Evolutionary conservation across 139 green algal species (phyloP).

Genomic region (Coccomyxa sp.): DNA sequence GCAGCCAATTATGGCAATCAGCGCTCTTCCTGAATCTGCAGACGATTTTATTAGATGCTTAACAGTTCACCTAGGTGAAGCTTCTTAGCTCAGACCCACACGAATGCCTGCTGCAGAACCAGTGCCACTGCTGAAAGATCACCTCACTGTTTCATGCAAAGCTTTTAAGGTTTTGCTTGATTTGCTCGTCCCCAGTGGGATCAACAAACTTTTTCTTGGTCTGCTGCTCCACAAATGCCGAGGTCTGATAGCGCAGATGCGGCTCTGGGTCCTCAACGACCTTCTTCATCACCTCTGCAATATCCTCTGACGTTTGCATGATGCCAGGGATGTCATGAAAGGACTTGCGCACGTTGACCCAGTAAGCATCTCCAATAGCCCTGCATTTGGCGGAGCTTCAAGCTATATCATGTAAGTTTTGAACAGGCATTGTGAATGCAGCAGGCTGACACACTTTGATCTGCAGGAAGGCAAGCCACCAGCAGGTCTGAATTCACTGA

Average conservation of each 20-base stretch:
- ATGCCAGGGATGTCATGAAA: neutral
- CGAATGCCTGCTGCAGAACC: too few relatives aligned
- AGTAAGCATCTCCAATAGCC: neutral
- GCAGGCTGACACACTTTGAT: too few relatives aligned
- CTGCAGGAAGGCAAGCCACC: too few relatives aligned
- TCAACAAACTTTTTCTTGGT: neutral
- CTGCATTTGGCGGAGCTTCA: neutral
- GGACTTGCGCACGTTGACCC: too few relatives aligned
- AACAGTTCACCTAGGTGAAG: too few relatives aligned
- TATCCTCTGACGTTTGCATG: neutral
- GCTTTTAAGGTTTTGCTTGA: neutral
- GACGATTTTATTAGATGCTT: too few relatives aligned
- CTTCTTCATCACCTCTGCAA: neutral
- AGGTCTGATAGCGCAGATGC: neutral
- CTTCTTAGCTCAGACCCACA: too few relatives aligned
- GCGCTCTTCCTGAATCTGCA: too few relatives aligned
- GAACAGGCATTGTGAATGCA: too few relatives aligned
- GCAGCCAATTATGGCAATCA: too few relatives aligned
- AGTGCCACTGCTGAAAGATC: too few relatives aligned
- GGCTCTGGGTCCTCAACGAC: neutral
- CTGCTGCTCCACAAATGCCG: neutral
- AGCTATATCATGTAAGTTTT: neutral
- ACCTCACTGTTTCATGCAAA: neutral
- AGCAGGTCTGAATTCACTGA: too few relatives aligned
- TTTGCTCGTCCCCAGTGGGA: conserved; percentile 16